Evolutionary conservation across 1,284 basidiomycete genomes (phyloP).

Genomic region (Coniophora puteana): DNA sequence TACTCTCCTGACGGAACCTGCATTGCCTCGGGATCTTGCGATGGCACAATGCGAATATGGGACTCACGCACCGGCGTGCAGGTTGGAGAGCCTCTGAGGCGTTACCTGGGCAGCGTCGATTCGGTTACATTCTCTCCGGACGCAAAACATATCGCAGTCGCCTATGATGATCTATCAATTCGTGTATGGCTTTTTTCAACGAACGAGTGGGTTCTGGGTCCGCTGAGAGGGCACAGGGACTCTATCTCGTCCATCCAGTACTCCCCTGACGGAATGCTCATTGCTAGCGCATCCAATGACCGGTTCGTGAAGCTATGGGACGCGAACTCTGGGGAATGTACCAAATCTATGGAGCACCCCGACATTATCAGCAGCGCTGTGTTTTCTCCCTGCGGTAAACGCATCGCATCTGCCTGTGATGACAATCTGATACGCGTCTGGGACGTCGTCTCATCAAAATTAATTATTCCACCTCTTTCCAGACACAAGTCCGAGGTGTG

Average conservation of each 20-base stretch:
- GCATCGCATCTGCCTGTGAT: slow-evolving; percentile 3
- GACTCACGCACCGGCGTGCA: neutral
- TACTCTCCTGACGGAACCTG: slow-evolving; percentile 7
- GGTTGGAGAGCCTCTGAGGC: neutral
- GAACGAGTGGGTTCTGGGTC: neutral
- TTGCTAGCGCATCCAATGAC: slow-evolving; percentile 6
- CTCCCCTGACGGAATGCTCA: slow-evolving; percentile 7
- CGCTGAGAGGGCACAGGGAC: slow-evolving; percentile 1
- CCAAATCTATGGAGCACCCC: too few relatives aligned
- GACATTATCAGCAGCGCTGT: neutral
- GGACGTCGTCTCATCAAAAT: neutral
- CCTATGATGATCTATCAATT: slow-evolving; percentile 2
- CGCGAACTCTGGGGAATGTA: slow-evolving; percentile 1
- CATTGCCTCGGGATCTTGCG: slow-evolving; percentile 4
- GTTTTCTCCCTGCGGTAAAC: slow-evolving; percentile 6
- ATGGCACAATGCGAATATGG: slow-evolving; percentile 2
- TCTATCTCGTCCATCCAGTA: slow-evolving; percentile 1
- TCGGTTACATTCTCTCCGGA: neutral
- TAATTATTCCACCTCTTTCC: too few relatives aligned
- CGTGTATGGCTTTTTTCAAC: neutral
- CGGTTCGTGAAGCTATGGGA: neutral
- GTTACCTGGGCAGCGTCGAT: slow-evolving; percentile 3
- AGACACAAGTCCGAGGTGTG: too few relatives aligned
- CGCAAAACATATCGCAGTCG: neutral
- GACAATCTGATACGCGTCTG: neutral